Evolutionary conservation across 441 rosid species (phyloP).

Genomic region (Eugenia klotzschiana): DNA sequence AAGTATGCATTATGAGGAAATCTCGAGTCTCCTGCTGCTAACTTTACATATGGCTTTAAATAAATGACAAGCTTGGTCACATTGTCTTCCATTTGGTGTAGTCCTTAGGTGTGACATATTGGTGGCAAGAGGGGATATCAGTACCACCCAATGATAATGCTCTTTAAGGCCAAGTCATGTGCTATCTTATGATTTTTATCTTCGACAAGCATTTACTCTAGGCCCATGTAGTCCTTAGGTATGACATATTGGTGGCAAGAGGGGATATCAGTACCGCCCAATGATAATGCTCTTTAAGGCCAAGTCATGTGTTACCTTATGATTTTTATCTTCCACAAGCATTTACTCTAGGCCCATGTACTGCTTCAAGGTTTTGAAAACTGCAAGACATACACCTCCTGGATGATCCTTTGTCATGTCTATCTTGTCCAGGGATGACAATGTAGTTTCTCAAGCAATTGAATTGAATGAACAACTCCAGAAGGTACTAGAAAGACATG

Average conservation of each 20-base stretch:
- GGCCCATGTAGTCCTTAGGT: neutral
- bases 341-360: neutral
- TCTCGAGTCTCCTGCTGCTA: neutral
- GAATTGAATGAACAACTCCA: slow-evolving; percentile 88
- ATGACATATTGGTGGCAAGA: neutral
- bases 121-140: neutral
- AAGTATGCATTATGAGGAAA: neutral
- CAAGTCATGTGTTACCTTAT: neutral
- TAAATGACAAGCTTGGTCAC: neutral
- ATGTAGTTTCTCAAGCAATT: slow-evolving; percentile 70
- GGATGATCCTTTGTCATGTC: neutral
- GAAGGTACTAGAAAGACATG: slow-evolving; percentile 63
- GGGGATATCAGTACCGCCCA: neutral
- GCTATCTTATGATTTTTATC: neutral
- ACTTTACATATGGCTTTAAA: neutral
- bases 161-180: neutral
- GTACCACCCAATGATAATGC: neutral
- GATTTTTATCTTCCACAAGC: neutral
- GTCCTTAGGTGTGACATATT: neutral
- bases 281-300: neutral
- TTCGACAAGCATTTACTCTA: neutral
- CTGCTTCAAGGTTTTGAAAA: neutral
- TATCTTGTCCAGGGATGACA: slow-evolving; percentile 55
- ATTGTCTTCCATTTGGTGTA: neutral
- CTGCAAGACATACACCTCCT: neutral